Conservation (phyloP, 805 yeast species). For the Candida boidinii region DNA sequence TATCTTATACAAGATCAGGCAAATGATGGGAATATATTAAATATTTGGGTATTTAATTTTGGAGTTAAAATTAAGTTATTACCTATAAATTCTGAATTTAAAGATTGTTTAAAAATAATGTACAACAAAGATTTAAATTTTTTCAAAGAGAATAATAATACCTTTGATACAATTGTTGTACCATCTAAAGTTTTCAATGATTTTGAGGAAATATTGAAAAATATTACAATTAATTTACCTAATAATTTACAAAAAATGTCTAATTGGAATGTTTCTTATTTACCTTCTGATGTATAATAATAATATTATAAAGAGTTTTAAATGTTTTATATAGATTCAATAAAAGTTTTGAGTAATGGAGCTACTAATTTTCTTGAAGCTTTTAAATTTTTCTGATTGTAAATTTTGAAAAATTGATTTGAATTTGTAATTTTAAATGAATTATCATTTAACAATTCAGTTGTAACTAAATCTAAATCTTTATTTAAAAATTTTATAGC, state of each 20-base stretch:
- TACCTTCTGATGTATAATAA: conserved; percentile 11
- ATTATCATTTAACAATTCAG: too few relatives aligned
- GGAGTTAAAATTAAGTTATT: conserved; percentile 21
- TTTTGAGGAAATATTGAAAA: conserved; percentile 20
- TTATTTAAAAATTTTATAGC: conserved; percentile 10
- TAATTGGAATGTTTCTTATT: conserved; percentile 23
- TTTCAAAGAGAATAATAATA: too few relatives aligned
- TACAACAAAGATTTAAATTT: too few relatives aligned
- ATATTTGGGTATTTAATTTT: conserved; percentile 45
- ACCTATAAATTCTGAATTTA: conserved; percentile 4
- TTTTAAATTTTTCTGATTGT: conserved; percentile 39
- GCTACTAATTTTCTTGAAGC: conserved; percentile 87
- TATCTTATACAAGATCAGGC: conserved; percentile 17
- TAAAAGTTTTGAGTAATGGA: conserved; percentile 36
- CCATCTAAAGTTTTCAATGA: conserved; percentile 24
- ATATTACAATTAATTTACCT: conserved; percentile 28
- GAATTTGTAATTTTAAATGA: too few relatives aligned
- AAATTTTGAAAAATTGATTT: conserved; percentile 8
- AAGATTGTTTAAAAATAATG: too few relatives aligned
- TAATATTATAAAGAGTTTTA: not conserved
- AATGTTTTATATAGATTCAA: not conserved
- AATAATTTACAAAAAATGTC: conserved; percentile 9
- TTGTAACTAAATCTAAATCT: conserved; percentile 18
- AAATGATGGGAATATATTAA: conserved; percentile 5
- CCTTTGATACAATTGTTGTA: too few relatives aligned